Evolutionary conservation across 2,329 filamentous ascomycete species (phyloP).

Genomic region (Madurella mycetomatis): DNA sequence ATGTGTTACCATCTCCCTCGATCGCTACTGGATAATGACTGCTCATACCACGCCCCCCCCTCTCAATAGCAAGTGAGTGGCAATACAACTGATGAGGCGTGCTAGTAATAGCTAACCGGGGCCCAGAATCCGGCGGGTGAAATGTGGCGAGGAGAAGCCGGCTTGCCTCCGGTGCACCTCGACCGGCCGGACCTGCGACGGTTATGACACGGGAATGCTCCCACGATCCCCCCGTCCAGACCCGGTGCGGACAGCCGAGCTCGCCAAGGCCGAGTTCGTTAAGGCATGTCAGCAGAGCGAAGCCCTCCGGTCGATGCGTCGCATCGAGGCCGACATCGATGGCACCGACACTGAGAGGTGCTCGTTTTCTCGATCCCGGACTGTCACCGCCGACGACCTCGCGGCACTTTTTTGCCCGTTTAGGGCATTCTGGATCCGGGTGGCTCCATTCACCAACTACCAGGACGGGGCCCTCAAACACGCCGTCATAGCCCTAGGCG

Average conservation of each 20-base stretch:
- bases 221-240: slow-evolving; percentile 14
- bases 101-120: neutral
- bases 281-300: slow-evolving; percentile 26
- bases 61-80: slow-evolving; percentile 28
- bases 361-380: slow-evolving; percentile 35
- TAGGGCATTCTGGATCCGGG: slow-evolving; percentile 28
- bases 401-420: slow-evolving; percentile 23
- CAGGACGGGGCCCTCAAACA: slow-evolving; percentile 29
- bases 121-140: slow-evolving; percentile 30
- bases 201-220: slow-evolving; percentile 31
- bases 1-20: slow-evolving; percentile 15
- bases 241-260: slow-evolving; percentile 17
- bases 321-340: slow-evolving; percentile 34
- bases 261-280: slow-evolving; percentile 26
- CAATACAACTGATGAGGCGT: neutral
- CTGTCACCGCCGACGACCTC: slow-evolving; percentile 29
- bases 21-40: neutral
- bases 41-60: slow-evolving; percentile 9
- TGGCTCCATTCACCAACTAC: slow-evolving; percentile 28
- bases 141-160: slow-evolving; percentile 31
- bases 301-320: slow-evolving; percentile 29
- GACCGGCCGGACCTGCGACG: slow-evolving; percentile 31
- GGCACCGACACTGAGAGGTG: slow-evolving; percentile 33
- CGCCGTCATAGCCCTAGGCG: slow-evolving; percentile 31
- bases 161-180: slow-evolving; percentile 29